Conservation (phyloP, 164 flowering plant genomes). For the Paratinospora sagittata region DNA sequence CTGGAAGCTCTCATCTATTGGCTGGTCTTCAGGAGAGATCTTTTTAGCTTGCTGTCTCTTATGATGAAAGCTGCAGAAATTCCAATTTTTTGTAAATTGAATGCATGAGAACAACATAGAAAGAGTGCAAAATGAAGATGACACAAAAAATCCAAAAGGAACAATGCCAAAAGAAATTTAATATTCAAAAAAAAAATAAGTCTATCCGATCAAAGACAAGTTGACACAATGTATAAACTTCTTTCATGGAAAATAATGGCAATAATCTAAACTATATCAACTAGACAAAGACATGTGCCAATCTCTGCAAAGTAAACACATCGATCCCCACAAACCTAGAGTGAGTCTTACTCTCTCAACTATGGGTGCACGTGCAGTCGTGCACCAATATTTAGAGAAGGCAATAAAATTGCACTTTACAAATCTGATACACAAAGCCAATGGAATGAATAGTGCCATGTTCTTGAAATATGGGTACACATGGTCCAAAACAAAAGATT, state of each 20-base stretch:
- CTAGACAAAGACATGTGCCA: not conserved
- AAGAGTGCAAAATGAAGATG: not conserved
- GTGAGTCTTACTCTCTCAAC: not conserved
- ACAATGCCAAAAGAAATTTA: not conserved
- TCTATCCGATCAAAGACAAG: not conserved
- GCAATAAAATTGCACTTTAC: too few relatives aligned
- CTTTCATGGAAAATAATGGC: not conserved
- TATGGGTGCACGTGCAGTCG: too few relatives aligned
- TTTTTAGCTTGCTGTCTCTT: slow-evolving; percentile 55
- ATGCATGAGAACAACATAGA: not conserved
- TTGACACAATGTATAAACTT: not conserved
- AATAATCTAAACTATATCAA: not conserved
- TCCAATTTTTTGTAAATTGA: slow-evolving; percentile 7
- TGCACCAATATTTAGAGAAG: too few relatives aligned
- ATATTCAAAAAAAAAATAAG: not conserved
- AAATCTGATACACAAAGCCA: too few relatives aligned
- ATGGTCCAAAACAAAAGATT: too few relatives aligned
- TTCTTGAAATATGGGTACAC: too few relatives aligned
- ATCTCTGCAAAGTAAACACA: not conserved
- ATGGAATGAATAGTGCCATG: too few relatives aligned
- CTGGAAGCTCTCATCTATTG: slow-evolving; percentile 25
- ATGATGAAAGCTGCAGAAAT: slow-evolving; percentile 44
- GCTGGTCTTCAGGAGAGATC: slow-evolving; percentile 27
- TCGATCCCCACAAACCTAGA: not conserved
- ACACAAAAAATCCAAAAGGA: not conserved